These are phyloP conservation scores for Schizothecium vesticola DNA, from an alignment of 495 filamentous ascomycete genomes.

Conservation along the genomic window DNA sequence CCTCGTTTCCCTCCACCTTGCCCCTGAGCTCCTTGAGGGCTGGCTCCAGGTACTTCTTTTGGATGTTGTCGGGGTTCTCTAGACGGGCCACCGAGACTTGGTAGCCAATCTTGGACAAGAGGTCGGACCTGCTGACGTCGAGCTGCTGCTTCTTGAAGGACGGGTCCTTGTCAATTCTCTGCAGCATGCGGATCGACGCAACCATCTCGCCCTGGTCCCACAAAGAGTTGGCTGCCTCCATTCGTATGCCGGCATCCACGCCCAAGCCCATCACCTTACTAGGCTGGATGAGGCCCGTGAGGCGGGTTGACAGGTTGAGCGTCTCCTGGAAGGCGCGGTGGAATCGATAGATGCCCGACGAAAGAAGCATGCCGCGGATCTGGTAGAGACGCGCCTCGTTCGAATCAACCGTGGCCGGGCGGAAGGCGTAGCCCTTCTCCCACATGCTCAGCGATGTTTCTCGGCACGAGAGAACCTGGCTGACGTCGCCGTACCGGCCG, in stretches of 20 bases:
- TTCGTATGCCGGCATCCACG: slow-evolving; percentile 64
- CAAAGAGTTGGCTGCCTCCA: slow-evolving; percentile 80
- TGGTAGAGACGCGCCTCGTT: slow-evolving; percentile 66
- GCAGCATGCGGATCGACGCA: slow-evolving; percentile 85
- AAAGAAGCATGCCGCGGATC: slow-evolving; percentile 64
- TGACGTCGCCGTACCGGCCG: slow-evolving; percentile 76
- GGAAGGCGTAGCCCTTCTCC: slow-evolving; percentile 59
- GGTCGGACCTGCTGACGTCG: slow-evolving; percentile 65
- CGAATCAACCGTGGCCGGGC: slow-evolving; percentile 49
- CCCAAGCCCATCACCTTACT: slow-evolving; percentile 65
- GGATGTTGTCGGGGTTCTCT: slow-evolving; percentile 86
- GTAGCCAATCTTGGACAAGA: slow-evolving; percentile 81
- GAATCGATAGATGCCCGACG: slow-evolving; percentile 66
- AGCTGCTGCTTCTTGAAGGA: slow-evolving; percentile 65
- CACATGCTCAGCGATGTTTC: slow-evolving; percentile 79
- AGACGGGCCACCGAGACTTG: slow-evolving; percentile 88
- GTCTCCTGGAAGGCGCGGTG: slow-evolving; percentile 83
- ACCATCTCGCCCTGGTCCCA: slow-evolving; percentile 93
- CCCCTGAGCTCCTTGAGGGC: slow-evolving; percentile 76
- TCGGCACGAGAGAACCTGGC: slow-evolving; percentile 73
- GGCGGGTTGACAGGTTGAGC: slow-evolving; percentile 71
- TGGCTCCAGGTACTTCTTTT: slow-evolving; percentile 72
- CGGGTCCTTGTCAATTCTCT: slow-evolving; percentile 59
- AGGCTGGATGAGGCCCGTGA: slow-evolving; percentile 64
- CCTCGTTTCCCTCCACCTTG: slow-evolving; percentile 62